A percentile compares a stretch with the other conserved stretches of the same genome.
Evolutionary conservation across 305 asterid species (phyloP).

Genomic region (Fraxinus nigra): DNA sequence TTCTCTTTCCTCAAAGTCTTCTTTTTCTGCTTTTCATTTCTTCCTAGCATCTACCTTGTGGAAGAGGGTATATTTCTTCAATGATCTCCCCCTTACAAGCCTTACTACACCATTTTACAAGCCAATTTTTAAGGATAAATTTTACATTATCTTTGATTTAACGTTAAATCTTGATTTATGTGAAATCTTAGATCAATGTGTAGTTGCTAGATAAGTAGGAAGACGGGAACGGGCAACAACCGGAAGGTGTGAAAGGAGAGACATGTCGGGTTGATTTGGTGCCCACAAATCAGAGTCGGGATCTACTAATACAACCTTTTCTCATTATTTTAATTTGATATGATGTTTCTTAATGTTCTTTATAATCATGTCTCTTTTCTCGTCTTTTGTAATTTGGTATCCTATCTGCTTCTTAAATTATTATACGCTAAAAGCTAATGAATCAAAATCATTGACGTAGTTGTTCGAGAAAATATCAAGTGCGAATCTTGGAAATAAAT

Average conservation of each 20-base stretch:
- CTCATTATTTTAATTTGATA: conserved; percentile 24
- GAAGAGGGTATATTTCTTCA: background rate
- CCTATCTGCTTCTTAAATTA: background rate
- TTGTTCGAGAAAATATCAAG: background rate
- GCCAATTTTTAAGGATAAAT: background rate
- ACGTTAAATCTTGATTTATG: background rate
- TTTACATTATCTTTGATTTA: background rate
- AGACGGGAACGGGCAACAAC: conserved; percentile 26
- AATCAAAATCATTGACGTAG: background rate
- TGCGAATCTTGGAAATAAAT: background rate
- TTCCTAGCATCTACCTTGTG: conserved; percentile 4
- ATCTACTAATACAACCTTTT: conserved; percentile 32
- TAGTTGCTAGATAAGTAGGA: background rate
- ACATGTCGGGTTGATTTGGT: conserved; percentile 45
- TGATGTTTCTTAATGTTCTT: conserved; percentile 15
- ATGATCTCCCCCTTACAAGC: background rate
- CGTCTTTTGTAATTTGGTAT: background rate
- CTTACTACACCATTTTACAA: background rate
- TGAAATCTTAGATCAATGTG: background rate
- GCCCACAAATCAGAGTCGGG: conserved; percentile 61
- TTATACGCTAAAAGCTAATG: background rate
- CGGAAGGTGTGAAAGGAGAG: conserved; percentile 32
- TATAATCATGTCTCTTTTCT: background rate
- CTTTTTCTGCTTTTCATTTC: conserved; percentile 4
- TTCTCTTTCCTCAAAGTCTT: background rate